These are phyloP conservation scores for Podaxis pistillaris DNA, from an alignment of 768 basidiomycete species.

Conservation along the genomic window DNA sequence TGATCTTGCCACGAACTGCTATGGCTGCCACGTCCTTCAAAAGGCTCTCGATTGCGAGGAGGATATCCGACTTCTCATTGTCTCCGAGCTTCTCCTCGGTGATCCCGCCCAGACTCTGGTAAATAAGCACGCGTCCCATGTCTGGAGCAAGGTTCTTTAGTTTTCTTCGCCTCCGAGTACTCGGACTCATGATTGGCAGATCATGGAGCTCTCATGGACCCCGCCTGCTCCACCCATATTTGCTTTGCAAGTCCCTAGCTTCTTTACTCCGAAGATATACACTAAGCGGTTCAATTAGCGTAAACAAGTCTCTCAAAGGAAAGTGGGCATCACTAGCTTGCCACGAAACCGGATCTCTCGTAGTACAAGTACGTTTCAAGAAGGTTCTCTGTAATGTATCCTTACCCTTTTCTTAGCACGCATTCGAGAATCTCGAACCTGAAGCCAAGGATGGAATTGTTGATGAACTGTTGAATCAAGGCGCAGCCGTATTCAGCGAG, in stretches of 20 bases:
- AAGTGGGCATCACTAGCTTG: slow-evolving; percentile 90
- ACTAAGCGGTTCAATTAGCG: slow-evolving; percentile 39
- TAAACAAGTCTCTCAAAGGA: slow-evolving; percentile 84
- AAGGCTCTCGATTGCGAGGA: slow-evolving; percentile 91
- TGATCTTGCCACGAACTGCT: slow-evolving; percentile 85
- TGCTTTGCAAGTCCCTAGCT: slow-evolving; percentile 56
- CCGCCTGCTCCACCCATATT: slow-evolving; percentile 87
- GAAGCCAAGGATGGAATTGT: slow-evolving; percentile 84
- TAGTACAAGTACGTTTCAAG: slow-evolving; percentile 63
- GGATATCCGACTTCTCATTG: slow-evolving; percentile 78
- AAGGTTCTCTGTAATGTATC: neutral
- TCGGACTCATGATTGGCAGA: slow-evolving; percentile 37
- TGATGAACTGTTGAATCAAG: slow-evolving; percentile 78
- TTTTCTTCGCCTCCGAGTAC: neutral
- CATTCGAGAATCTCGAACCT: slow-evolving; percentile 83
- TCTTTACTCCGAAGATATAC: neutral
- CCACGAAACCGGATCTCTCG: slow-evolving; percentile 87
- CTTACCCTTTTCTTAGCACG: slow-evolving; percentile 48
- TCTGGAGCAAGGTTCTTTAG: slow-evolving; percentile 80
- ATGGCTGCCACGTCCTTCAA: slow-evolving; percentile 86
- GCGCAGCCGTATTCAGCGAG: slow-evolving; percentile 63
- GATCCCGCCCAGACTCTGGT: slow-evolving; percentile 86
- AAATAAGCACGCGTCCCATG: slow-evolving; percentile 89
- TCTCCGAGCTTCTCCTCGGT: slow-evolving; percentile 79
- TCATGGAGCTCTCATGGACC: slow-evolving; percentile 90